phyloP scores from a whole-genome alignment of 352 stramenopile genomes.

The Phytophthora sojae region DNA sequence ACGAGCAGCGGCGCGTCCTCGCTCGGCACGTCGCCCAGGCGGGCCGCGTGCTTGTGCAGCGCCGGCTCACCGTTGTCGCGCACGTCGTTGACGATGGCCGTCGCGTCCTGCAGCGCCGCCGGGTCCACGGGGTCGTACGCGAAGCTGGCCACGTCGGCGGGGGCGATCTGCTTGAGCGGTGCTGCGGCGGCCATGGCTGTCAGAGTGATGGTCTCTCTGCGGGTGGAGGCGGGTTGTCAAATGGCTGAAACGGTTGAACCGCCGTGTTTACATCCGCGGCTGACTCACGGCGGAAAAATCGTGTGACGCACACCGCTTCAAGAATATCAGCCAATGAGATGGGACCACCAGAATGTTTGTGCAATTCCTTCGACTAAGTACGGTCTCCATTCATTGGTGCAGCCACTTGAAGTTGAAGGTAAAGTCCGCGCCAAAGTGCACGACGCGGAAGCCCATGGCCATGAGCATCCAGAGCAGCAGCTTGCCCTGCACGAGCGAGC shows the following conservation, averaged over 20 bases:
- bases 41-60: conserved; percentile 62
- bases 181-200: conserved; percentile 38
- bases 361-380: no score
- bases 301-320: conserved; percentile 17
- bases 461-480: conserved; percentile 33
- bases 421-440: conserved; percentile 32
- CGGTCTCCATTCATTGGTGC: no score
- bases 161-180: conserved; percentile 75
- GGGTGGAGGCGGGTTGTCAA: conserved; percentile 8
- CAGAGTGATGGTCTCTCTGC: conserved; percentile 17
- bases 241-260: background rate
- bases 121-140: conserved; percentile 84
- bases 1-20: conserved; percentile 60
- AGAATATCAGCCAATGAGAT: no score
- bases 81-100: conserved; percentile 78
- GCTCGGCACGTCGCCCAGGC: conserved; percentile 72
- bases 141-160: conserved; percentile 74
- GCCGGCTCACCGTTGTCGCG: conserved; percentile 48
- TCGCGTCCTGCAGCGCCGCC: conserved; percentile 65
- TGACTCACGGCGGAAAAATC: conserved; percentile 15
- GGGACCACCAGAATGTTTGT: no score
- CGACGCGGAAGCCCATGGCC: conserved; percentile 24
- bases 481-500: conserved; percentile 22
- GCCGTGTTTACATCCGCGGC: no score
- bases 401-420: conserved; percentile 22